phyloP scores from a whole-genome alignment of 164 flowering plant genomes.

The Magnolia changhungtana region DNA sequence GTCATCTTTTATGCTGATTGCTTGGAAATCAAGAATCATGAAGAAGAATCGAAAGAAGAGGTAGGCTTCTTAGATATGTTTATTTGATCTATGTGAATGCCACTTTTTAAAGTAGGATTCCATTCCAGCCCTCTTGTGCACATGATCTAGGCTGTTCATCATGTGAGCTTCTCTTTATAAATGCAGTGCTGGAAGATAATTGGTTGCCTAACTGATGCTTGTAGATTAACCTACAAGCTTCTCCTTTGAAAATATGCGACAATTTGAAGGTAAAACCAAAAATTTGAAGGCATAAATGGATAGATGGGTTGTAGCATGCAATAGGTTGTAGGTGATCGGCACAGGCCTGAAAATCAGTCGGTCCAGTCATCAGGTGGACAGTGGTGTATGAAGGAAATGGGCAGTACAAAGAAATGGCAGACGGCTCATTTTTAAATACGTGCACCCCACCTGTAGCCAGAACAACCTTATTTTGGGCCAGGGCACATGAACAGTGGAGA shows the following conservation, averaged over 20 bases:
- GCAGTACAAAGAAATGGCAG: no score
- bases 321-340: no score
- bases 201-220: not conserved
- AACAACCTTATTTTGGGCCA: no score
- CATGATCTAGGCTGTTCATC: not conserved
- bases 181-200: not conserved
- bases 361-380: no score
- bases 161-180: not conserved
- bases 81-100: not conserved
- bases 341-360: no score
- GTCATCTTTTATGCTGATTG: conserved; percentile 46
- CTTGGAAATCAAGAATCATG: conserved; percentile 40
- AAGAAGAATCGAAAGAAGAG: conserved; percentile 30
- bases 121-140: not conserved
- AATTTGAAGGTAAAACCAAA: no score
- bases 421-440: no score
- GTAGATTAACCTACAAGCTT: not conserved
- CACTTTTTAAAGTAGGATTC: not conserved
- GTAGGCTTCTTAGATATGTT: conserved; percentile 19
- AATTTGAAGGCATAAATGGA: no score
- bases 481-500: no score
- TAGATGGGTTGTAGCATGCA: no score
- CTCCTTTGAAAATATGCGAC: not conserved
- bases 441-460: no score
- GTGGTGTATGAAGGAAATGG: no score